Evolutionary conservation across 495 filamentous ascomycete genomes (phyloP).

Genomic region (Penicillium canescens): DNA sequence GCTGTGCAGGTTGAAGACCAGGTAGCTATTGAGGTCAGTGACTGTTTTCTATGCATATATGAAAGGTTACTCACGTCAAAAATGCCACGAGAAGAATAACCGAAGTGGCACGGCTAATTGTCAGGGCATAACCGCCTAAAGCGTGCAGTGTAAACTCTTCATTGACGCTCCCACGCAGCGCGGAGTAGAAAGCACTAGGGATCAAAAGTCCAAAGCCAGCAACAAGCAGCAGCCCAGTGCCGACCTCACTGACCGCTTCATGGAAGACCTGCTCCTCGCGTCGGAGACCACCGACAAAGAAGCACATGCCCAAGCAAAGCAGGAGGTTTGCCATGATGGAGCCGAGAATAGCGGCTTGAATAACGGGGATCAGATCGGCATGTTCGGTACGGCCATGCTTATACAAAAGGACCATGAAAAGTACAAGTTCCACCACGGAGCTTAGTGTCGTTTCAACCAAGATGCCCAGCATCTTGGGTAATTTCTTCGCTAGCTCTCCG

Average conservation of each 20-base stretch:
- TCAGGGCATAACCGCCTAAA: conserved; percentile 52
- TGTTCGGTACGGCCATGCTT: conserved; percentile 32
- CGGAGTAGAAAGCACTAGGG: conserved; percentile 73
- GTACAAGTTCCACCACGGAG: conserved; percentile 76
- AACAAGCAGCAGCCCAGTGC: conserved; percentile 76
- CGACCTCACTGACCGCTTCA: conserved; percentile 77
- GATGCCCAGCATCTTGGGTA: conserved; percentile 76
- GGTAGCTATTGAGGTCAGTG: conserved; percentile 52
- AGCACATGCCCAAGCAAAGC: conserved; percentile 74
- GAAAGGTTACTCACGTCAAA: conserved; percentile 40
- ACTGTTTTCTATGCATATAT: not conserved
- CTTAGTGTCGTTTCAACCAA: conserved; percentile 76
- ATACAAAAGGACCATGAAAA: conserved; percentile 71
- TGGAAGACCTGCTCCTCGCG: conserved; percentile 68
- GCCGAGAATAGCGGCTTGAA: conserved; percentile 80
- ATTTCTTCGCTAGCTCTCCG: conserved; percentile 75
- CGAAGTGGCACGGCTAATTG: conserved; percentile 73
- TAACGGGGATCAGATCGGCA: conserved; percentile 61
- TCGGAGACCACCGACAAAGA: conserved; percentile 72
- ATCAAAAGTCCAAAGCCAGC: conserved; percentile 82
- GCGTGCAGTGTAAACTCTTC: conserved; percentile 29
- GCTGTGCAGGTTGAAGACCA: conserved; percentile 79
- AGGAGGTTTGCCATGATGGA: conserved; percentile 78
- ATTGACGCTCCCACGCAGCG: conserved; percentile 48
- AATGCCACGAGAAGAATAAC: conserved; percentile 81